Conservation (phyloP, 257 asterid genomes). For the Petunia axillaris region DNA sequence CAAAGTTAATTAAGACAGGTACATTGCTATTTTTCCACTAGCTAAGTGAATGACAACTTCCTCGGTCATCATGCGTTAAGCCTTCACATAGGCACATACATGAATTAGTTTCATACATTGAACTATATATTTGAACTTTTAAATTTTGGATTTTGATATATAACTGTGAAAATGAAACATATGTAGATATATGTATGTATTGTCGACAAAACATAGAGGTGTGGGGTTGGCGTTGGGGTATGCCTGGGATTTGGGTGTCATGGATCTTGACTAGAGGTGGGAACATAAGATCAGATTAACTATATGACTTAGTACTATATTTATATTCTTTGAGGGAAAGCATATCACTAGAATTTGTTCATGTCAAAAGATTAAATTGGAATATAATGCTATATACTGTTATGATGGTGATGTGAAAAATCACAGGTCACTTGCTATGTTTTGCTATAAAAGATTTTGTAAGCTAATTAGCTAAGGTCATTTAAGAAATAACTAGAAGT, state of each 20-base stretch:
- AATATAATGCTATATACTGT: background rate
- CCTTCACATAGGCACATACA: background rate
- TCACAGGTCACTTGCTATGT: no score
- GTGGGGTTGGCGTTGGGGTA: background rate
- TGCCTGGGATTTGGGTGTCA: no score
- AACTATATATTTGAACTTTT: background rate
- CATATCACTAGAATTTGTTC: background rate
- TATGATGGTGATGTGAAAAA: no score
- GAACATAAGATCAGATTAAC: background rate
- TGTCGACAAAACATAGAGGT: background rate
- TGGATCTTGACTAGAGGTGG: background rate
- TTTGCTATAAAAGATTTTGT: no score
- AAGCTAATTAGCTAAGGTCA: no score
- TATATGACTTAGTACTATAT: background rate
- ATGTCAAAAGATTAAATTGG: conserved; percentile 8
- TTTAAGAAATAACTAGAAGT: no score
- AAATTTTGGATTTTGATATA: background rate
- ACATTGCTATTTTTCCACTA: background rate
- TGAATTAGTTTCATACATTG: conserved; percentile 6
- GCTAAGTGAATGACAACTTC: conserved; percentile 4
- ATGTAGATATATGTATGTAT: background rate
- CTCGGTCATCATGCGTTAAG: background rate
- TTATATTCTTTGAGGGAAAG: background rate
- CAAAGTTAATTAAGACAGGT: background rate
- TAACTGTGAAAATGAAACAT: conserved; percentile 18